Evolutionary conservation across 768 basidiomycete genomes (phyloP), one percentile per base, ranked within the genome.

Genomic region (Auricularia sp.): DNA sequence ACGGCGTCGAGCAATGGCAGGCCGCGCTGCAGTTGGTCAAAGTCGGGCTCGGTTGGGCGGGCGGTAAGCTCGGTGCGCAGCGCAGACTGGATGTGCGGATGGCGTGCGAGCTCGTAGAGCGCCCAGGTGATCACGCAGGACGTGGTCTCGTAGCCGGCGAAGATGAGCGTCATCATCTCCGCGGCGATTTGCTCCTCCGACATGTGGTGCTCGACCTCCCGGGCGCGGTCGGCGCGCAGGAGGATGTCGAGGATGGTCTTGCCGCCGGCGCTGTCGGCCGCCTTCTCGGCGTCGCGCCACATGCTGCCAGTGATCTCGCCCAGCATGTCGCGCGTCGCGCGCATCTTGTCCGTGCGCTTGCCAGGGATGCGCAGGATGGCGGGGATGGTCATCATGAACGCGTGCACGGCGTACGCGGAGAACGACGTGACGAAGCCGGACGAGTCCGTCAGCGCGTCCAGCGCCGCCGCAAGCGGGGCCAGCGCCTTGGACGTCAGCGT

Each of bases 1-100:
- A 85, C 81, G 1, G 85, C 83, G 62, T 88, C 83, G 18, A 89
- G 77, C 53, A 86, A 75, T 1, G 84, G 82, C 65, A 78, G 80
- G 51, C 76, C 73, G 67, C 72, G 76, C 62, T 79, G 81, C 63
- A 86, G 69, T 34, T 78, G 75, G 53, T 85, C 84, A 61, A 83
- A 81, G 3, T 82, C 77, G 8, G 84, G 78, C 58, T 84, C 77
- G 14, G 74, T 73, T 4, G 74, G 65, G 3, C 63, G 66, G 29
- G 79, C 76, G 58, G 73, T 72, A 16, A 85, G 71, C 69, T 86
- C 85, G 62, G 81, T 78, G 3, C 88, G 81, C 18, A 90, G 78
- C 54, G 78, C 72, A 23, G 76, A 74, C 72, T 90, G 88, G 44
- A 84, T 69, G 33, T 78, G 71, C 0, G 78, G 77, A 69, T 86